Base-by-base conservation (phyloP, 163 green algal species). In the Chlamydomonas reinhardtii region DNA sequence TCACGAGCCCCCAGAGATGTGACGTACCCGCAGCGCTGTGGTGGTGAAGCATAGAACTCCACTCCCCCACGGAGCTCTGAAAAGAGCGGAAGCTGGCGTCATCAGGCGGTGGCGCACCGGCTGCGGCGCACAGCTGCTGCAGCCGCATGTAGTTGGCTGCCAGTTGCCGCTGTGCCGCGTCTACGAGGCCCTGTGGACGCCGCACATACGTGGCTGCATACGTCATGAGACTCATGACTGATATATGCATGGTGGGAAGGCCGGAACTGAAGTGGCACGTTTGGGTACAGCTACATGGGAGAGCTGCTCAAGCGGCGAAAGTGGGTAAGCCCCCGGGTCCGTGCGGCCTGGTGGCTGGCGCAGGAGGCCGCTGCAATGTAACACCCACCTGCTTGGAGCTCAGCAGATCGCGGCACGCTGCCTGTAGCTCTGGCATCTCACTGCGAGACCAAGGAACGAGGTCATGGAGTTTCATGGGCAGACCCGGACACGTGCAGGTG, bases 91-190 rank as follows among this genome's bases (percentile, higher is more conserved):
- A 86, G 1, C 48, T 71, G 2, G 64, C 69, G 27, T 79, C 80
- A 29, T 86, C 73, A 3, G 56, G 16, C 6, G 31, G 39, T 12
- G 59, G 59, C 59, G 59, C 54, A 3, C 80, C 80, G 4, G 80
- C 70, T 4, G 69, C 70, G 16, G 79, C 80, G 29, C 80, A 86
- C 22, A 86, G 32, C 27, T 79, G 54, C 25, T 61, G 76, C 6
- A 86, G 69, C 25, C 62, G 48, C 32, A 24, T 32, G 79, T 79
- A 37, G 54, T 86, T 86, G 24, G 79, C 54, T 6, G 56, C 79
- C 19, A 86, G 79, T 34, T 86, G 79, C 25, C 54, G 52, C 54
- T 78, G 79, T 6, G 79, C 79, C 3, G 79, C 79, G 25, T 86
- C 79, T 3, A 86, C 34, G 0, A 86, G 54, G 19, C 68, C 79